Conservation (phyloP, 1,139 yeast genomes). For the Spencermartinsiella ligniputridi region DNA sequence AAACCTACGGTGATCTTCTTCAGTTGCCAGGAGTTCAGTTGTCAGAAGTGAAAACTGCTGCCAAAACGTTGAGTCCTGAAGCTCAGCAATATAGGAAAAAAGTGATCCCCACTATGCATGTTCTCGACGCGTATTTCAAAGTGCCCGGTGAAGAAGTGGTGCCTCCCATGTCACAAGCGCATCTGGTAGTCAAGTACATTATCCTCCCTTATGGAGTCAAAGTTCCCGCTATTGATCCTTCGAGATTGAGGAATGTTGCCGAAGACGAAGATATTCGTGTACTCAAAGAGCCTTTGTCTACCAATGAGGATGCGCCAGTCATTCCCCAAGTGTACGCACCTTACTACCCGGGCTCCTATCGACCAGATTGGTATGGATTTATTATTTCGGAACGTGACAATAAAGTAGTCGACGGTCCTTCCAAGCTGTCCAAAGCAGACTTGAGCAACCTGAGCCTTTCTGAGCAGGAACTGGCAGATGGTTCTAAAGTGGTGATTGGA, state of each 20-base stretch:
- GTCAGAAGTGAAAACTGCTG: constrained; percentile 11
- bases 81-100: constrained; percentile 15
- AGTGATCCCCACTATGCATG: constrained; percentile 54
- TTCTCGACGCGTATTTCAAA: constrained; percentile 66
- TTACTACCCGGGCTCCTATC: constrained; percentile 55
- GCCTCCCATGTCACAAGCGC: constrained; percentile 71
- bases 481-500: constrained; percentile 51
- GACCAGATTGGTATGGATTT: constrained; percentile 60
- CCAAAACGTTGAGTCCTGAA: constrained; percentile 8
- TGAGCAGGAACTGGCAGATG: constrained; percentile 44
- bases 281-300: constrained; percentile 65
- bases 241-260: constrained; percentile 38
- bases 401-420: constrained; percentile 69
- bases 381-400: constrained; percentile 70
- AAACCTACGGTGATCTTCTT: constrained; percentile 55
- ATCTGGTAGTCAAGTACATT: constrained; percentile 68
- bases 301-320: constrained; percentile 60
- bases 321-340: constrained; percentile 68
- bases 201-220: constrained; percentile 61
- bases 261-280: constrained; percentile 52
- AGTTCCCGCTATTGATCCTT: constrained; percentile 33
- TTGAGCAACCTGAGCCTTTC: constrained; percentile 52
- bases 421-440: constrained; percentile 49
- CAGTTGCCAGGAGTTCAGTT: constrained; percentile 70
- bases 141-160: constrained; percentile 85